A percentile compares a stretch with the other conserved stretches of the same genome.
These are phyloP conservation scores for Aspergillus sojae DNA, from an alignment of 2,329 filamentous ascomycete genomes.

Conservation along the genomic window DNA sequence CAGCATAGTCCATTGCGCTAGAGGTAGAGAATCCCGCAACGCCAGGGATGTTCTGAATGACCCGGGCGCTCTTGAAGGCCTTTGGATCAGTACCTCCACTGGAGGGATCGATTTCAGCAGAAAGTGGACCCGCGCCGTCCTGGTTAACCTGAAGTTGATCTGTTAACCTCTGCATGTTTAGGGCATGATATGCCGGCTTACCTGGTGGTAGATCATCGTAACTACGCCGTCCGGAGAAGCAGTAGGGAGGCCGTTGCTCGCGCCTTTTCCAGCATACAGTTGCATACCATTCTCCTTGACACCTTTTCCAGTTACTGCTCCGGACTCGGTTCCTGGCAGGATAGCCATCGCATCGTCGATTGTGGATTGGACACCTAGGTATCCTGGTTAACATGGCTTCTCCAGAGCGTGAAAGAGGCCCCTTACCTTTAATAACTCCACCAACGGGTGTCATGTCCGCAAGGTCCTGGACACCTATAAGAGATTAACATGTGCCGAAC, in stretches of 20 bases:
- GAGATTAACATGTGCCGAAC: not conserved
- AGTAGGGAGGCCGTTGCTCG: slow-evolving; percentile 61
- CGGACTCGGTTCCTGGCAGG: slow-evolving; percentile 45
- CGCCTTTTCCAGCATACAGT: slow-evolving; percentile 57
- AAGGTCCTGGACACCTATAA: slow-evolving; percentile 10
- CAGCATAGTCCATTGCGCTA: slow-evolving; percentile 64
- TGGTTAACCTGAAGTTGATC: slow-evolving; percentile 58
- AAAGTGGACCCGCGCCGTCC: slow-evolving; percentile 67
- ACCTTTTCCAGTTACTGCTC: slow-evolving; percentile 52
- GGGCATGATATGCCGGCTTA: not conserved
- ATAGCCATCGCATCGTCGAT: slow-evolving; percentile 9
- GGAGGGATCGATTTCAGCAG: slow-evolving; percentile 62
- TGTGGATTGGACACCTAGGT: slow-evolving; percentile 10
- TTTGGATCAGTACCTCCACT: slow-evolving; percentile 63
- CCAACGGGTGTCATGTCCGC: slow-evolving; percentile 13
- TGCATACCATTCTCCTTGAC: slow-evolving; percentile 57
- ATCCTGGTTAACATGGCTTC: not conserved
- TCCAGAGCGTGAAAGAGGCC: not conserved
- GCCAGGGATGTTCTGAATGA: slow-evolving; percentile 65
- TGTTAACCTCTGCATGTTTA: not conserved
- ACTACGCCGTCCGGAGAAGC: slow-evolving; percentile 62
- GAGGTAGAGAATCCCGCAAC: slow-evolving; percentile 62
- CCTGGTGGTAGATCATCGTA: slow-evolving; percentile 66
- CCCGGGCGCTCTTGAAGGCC: slow-evolving; percentile 63
- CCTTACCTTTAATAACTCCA: slow-evolving; percentile 13